Evolutionary conservation across 23 red algal species (phyloP), one percentile per base, ranked within the genome.

Genomic region (Pyropia haitanensis): DNA sequence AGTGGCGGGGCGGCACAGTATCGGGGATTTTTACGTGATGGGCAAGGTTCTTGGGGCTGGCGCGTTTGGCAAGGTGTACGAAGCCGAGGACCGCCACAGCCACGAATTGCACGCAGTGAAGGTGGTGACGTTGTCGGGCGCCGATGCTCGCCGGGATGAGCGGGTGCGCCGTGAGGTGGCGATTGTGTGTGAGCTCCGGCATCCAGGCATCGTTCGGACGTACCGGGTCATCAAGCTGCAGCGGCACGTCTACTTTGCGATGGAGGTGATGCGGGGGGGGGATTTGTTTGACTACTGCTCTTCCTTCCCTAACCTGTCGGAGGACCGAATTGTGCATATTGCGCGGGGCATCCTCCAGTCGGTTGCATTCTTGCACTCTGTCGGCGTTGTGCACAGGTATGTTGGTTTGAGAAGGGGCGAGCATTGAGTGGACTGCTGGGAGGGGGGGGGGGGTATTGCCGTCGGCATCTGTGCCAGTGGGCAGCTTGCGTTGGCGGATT

Each of bases 21-120:
- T 98, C 57, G 79, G 91, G 51, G 76, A 88, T 60, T 88, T 83
- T 70, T 96, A 96, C 71, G 79, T 53, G 21, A 69, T 96, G 50
- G 92, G 86, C 53, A 61, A 80, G 44, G 49, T 88, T 55, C 24
- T 96, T 27, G 92, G 92, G 16, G 83, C 85, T 5, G 92, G 92
- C 33, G 83, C 92, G 14, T 96, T 96, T 73, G 92, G 72, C 3
- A 65, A 81, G 53, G 92, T 96, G 27, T 61, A 72, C 25, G 39
- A 78, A 51, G 88, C 67, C 25, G 71, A 59, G 29, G 64, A 94
- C 64, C 67, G 61, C 59, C 28, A 79, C 18, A 72, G 57, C 17
- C 58, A 56, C 13, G 88, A 94, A 14, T 68, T 77, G 33, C 50
- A 68, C n/a, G 88, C 88, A 0, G 70, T 94, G n/a, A 94, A 94